These are phyloP conservation scores for Viridothelium virens DNA, from an alignment of 495 filamentous ascomycete species.

Conservation along the genomic window DNA sequence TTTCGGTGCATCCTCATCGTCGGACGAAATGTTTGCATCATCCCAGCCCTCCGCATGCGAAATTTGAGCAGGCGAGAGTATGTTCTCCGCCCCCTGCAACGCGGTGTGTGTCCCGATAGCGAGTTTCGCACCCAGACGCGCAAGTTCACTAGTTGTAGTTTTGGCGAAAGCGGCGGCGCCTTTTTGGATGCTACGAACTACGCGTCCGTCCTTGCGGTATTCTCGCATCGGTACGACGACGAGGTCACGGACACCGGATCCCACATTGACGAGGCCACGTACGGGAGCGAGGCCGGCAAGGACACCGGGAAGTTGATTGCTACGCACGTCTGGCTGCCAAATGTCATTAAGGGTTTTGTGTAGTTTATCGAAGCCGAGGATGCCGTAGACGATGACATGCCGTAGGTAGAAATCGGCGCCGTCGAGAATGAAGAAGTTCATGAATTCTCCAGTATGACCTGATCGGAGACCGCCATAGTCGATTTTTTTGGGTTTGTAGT, in stretches of 20 bases:
- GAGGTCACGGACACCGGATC: conserved; percentile 73
- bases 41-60: conserved; percentile 47
- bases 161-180: conserved; percentile 82
- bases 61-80: conserved; percentile 44
- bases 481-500: conserved; percentile 96
- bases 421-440: conserved; percentile 96
- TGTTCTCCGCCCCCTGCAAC: conserved; percentile 77
- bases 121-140: conserved; percentile 88
- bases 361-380: conserved; percentile 80
- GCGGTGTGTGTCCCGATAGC: conserved; percentile 91
- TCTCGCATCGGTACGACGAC: conserved; percentile 84
- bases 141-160: conserved; percentile 83
- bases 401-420: conserved; percentile 76
- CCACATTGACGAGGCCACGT: conserved; percentile 81
- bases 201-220: conserved; percentile 86
- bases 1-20: conserved; percentile 60
- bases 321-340: conserved; percentile 92
- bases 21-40: conserved; percentile 45
- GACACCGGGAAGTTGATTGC: conserved; percentile 81
- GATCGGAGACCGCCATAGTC: conserved; percentile 93
- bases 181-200: conserved; percentile 85
- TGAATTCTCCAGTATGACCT: conserved; percentile 96
- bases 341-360: conserved; percentile 85
- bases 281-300: conserved; percentile 87
- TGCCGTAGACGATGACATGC: conserved; percentile 86